These are phyloP conservation scores for Colletotrichum lindemuthianum DNA, from an alignment of 2,329 filamentous ascomycete species.

Conservation along the genomic window DNA sequence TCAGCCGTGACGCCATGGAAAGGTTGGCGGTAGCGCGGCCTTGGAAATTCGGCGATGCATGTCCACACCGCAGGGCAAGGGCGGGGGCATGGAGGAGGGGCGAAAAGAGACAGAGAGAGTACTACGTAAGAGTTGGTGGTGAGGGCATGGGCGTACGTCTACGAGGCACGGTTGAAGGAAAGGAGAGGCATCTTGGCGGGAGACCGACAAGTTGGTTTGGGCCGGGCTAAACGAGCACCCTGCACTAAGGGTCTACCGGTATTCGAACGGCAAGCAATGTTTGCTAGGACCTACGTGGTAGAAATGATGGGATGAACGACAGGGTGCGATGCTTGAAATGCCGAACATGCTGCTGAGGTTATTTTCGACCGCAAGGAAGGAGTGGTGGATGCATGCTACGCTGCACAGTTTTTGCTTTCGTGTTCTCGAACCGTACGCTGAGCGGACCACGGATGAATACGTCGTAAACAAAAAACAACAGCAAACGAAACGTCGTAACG, in stretches of 20 bases:
- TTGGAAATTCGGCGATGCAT: slow-evolving; percentile 17
- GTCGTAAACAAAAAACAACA: not conserved
- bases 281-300: not conserved
- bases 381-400: no score
- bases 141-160: slow-evolving; percentile 19
- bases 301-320: slow-evolving; percentile 19
- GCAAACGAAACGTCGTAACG: not conserved
- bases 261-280: no score
- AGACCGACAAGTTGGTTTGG: slow-evolving; percentile 12
- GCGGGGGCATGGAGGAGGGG: slow-evolving; percentile 1
- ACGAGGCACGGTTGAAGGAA: not conserved
- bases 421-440: no score
- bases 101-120: not conserved
- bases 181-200: slow-evolving; percentile 14
- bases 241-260: not conserved
- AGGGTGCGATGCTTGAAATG: slow-evolving; percentile 8
- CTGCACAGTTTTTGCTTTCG: no score
- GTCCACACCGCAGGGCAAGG: slow-evolving; percentile 23
- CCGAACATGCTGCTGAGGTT: not conserved
- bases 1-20: slow-evolving; percentile 35
- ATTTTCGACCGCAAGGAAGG: not conserved
- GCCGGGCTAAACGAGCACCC: slow-evolving; percentile 5
- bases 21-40: slow-evolving; percentile 12
- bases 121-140: not conserved
- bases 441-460: no score